These are phyloP conservation scores for Psilocybe sp. DNA, from an alignment of 768 basidiomycete species.

Conservation along the genomic window DNA sequence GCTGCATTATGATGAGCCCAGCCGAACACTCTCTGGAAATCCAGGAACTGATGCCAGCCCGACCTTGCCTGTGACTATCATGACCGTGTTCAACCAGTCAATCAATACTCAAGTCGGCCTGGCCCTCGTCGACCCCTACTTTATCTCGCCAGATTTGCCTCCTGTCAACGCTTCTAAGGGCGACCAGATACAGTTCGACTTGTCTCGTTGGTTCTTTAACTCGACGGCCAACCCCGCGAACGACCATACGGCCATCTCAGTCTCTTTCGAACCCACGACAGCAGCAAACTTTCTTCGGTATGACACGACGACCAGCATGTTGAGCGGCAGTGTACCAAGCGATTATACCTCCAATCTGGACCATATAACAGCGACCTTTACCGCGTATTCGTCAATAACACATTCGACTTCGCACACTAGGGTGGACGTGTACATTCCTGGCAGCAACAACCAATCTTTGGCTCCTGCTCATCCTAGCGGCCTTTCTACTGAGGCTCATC, in stretches of 20 bases:
- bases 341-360: constrained; percentile 32
- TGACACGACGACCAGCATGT: constrained; percentile 36
- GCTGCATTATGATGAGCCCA: constrained; percentile 58
- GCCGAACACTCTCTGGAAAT: constrained; percentile 60
- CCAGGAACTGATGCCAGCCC: constrained; percentile 42
- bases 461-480: constrained; percentile 29
- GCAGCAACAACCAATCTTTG: constrained; percentile 31
- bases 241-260: constrained; percentile 48
- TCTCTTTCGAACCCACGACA: constrained; percentile 49
- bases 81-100: constrained; percentile 65
- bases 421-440: constrained; percentile 48
- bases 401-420: constrained; percentile 71
- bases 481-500: constrained; percentile 41
- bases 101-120: constrained; percentile 62
- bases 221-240: constrained; percentile 27
- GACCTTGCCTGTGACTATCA: constrained; percentile 58
- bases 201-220: constrained; percentile 57
- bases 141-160: constrained; percentile 55
- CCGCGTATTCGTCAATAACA: constrained; percentile 62
- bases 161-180: constrained; percentile 53
- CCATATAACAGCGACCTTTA: constrained; percentile 54
- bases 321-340: constrained; percentile 56
- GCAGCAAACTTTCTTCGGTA: constrained; percentile 53
- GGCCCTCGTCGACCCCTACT: constrained; percentile 70
- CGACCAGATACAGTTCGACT: constrained; percentile 46